Evolutionary conservation across 129 eudicot genomes (phyloP), one percentile per base, ranked within the genome.

Genomic region (Silybum marianum): DNA sequence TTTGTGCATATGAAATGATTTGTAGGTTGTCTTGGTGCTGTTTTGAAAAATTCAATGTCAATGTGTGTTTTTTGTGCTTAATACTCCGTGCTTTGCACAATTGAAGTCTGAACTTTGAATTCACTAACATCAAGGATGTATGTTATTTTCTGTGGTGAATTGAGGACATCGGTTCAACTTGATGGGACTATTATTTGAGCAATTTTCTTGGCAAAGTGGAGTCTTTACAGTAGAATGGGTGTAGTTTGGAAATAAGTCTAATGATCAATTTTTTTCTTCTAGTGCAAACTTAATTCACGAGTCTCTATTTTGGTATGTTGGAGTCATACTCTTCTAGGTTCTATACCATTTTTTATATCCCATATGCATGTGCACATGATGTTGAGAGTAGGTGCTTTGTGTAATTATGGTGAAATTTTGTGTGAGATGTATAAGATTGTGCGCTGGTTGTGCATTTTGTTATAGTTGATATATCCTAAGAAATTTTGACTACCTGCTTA

Each of bases 101-200:
- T 80, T 72, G 67, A 73, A 38, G 21, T 14, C 68, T 7, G 19
- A 6, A 32, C 8, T 65, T 65, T 73, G n/a, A 42, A 19, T 66
- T 65, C 23, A 44, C 1, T 42, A 24, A 26, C n/a, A 38, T 69
- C n/a, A 74, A 21, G 70, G 80, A 34, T 69, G 6, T 74, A 21
- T 74, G 75, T 69, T 51, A 72, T 34, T 23, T n/a, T 75, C 8
- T 75, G 63, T 48, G 39, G 81, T 82, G 85, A 82, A 75, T 73
- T 63, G 62, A 81, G 73, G 68, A 73, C 73, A 67, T 22, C n/a
- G 69, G 13, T 72, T 80, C 25, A 69, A 62, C 77, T 79, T 8
- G 48, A 32, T 34, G n/a, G 11, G 42, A 16, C 73, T 28, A 70
- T 16, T 70, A 30, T 30, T 6, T 70, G 74, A 70, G 2, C 24